phyloP scores from a whole-genome alignment of 495 filamentous ascomycete genomes.

The Lepidopterella palustris region DNA sequence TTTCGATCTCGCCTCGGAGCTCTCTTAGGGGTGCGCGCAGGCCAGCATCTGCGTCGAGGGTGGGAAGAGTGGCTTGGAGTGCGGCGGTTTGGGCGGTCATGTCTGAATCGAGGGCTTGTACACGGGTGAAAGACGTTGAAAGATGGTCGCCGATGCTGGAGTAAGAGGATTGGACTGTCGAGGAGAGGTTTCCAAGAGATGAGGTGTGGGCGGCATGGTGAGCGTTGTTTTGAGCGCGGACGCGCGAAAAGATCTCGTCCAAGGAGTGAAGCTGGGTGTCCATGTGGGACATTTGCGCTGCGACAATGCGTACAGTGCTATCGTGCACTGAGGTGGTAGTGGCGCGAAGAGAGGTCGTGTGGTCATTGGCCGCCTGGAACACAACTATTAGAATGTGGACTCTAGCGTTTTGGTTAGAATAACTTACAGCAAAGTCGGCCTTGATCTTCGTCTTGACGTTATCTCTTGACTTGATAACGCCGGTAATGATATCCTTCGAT shows the following conservation, averaged over 20 bases:
- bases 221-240: conserved; percentile 69
- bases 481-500: conserved; percentile 61
- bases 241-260: conserved; percentile 82
- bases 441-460: conserved; percentile 72
- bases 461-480: conserved; percentile 65
- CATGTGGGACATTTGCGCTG: conserved; percentile 80
- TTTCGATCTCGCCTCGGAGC: conserved; percentile 58
- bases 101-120: conserved; percentile 58
- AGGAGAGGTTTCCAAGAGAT: conserved; percentile 55
- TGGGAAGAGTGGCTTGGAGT: conserved; percentile 50
- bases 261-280: conserved; percentile 78
- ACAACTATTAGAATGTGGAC: conserved; percentile 27
- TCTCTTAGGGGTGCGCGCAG: conserved; percentile 61
- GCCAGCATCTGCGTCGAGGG: conserved; percentile 46
- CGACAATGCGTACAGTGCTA: conserved; percentile 85
- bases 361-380: conserved; percentile 62
- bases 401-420: conserved; percentile 10
- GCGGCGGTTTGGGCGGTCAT: conserved; percentile 48
- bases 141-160: conserved; percentile 59
- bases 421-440: conserved; percentile 76
- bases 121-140: conserved; percentile 51
- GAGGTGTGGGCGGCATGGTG: conserved; percentile 62
- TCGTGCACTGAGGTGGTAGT: conserved; percentile 83
- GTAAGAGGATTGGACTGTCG: conserved; percentile 64
- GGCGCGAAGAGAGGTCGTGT: conserved; percentile 69